A percentile compares a stretch with the other conserved stretches of the same genome.
Conservation (phyloP, 2,329 filamentous ascomycete species). For the Dryadomyces quercivorus region DNA sequence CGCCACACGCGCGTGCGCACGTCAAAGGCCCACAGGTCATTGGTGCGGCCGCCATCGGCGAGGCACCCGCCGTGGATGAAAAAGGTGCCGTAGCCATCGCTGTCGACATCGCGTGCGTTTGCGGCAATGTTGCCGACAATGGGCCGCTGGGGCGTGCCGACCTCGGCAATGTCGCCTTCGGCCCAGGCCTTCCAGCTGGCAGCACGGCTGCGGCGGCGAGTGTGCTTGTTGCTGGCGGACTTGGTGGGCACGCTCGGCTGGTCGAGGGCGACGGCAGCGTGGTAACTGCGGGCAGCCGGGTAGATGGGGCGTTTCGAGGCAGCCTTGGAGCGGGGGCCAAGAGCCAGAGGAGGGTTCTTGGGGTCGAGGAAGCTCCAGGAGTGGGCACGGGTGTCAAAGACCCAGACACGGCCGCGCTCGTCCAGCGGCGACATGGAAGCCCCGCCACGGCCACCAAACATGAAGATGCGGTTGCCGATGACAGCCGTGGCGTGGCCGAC, state of each 20-base stretch:
- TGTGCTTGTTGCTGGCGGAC: constrained; percentile 11
- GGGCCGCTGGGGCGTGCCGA: constrained; percentile 47
- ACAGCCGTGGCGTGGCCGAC: constrained; percentile 62
- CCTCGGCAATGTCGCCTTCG: constrained; percentile 38
- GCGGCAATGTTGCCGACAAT: constrained; percentile 45
- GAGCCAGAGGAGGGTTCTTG: constrained; percentile 21
- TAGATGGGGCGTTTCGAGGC: constrained; percentile 20
- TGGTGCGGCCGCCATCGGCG: constrained; percentile 45
- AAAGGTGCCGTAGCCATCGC: constrained; percentile 53
- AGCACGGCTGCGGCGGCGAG: constrained; percentile 21
- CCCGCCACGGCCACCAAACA: constrained; percentile 71
- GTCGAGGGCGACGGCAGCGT: constrained; percentile 43
- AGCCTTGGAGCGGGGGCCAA: constrained; percentile 21
- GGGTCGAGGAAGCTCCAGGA: constrained; percentile 57
- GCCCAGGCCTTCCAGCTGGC: constrained; percentile 44
- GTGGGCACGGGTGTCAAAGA: constrained; percentile 53
- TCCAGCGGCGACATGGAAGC: constrained; percentile 57
- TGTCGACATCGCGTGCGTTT: constrained; percentile 46
- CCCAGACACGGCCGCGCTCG: constrained; percentile 64
- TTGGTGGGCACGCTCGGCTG: constrained; percentile 1
- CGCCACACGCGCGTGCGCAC: constrained; percentile 53
- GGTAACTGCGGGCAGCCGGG: constrained; percentile 60
- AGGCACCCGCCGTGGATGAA: constrained; percentile 69
- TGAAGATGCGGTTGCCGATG: constrained; percentile 58
- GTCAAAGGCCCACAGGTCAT: constrained; percentile 71